Evolutionary conservation across 2,329 filamentous ascomycete species (phyloP).

Genomic region (Claviceps sp.): DNA sequence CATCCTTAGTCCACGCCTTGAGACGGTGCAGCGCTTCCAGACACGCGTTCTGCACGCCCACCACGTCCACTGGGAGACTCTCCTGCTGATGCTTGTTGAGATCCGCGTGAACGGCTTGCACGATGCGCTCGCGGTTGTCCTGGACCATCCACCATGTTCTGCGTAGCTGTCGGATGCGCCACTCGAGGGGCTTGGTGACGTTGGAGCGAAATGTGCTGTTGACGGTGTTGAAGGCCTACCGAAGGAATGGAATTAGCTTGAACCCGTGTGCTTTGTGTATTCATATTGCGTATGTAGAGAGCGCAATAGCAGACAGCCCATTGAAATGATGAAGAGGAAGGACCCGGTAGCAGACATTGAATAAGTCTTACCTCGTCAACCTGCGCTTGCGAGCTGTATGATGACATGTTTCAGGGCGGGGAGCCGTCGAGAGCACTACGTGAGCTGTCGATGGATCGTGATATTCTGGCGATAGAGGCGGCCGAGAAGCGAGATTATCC

Average conservation of each 20-base stretch:
- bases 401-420: too few relatives aligned
- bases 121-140: slow-evolving; percentile 22
- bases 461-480: too few relatives aligned
- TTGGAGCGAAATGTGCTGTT: slow-evolving; percentile 5
- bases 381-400: too few relatives aligned
- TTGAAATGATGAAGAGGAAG: too few relatives aligned
- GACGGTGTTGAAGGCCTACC: slow-evolving; percentile 4
- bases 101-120: slow-evolving; percentile 20
- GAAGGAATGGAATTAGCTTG: background rate
- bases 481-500: too few relatives aligned
- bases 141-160: slow-evolving; percentile 27
- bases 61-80: slow-evolving; percentile 17
- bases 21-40: slow-evolving; percentile 23
- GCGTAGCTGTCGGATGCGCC: slow-evolving; percentile 28
- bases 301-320: too few relatives aligned
- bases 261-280: too few relatives aligned
- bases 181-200: slow-evolving; percentile 22
- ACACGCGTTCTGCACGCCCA: slow-evolving; percentile 19
- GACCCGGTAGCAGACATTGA: too few relatives aligned
- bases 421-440: too few relatives aligned
- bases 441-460: too few relatives aligned
- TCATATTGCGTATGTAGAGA: too few relatives aligned
- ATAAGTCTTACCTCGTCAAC: too few relatives aligned
- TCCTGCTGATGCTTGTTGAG: slow-evolving; percentile 22
- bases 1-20: slow-evolving; percentile 25